Base-by-base conservation (phyloP, 768 basidiomycete genomes). In the Serendipita sp. region DNA sequence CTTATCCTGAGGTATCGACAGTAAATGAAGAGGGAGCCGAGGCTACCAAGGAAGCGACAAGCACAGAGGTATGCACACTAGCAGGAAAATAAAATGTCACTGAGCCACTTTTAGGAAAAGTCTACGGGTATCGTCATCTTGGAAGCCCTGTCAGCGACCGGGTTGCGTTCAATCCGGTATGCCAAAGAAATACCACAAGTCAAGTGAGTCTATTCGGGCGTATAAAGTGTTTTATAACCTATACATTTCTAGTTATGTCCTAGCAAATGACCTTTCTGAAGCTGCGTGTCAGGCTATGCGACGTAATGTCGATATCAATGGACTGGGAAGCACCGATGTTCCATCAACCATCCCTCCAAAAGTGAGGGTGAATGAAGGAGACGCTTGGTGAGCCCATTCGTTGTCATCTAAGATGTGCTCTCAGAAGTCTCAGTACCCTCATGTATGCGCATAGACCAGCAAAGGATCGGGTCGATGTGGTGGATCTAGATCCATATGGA, bases 401-500 rank as follows among this genome's bases (percentile, higher is more conserved):
- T 55, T 37, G 37, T 37, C 36, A 50, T 66, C 48, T 65, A 29
- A 58, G 45, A 40, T 3, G 13, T n/a, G 43, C 63, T 15, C 36
- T 46, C 8, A 2, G 58, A 15, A 58, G 27, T 3, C 18, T 0
- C 64, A 96, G 94, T 70, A 79, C 87, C 2, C 76, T 93, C 62
- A 92, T 99, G 90, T 98, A 96, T 71, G 80, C 80, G 53, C 92
- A 93, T 70, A 85, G 93, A 44, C 77, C 83, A 33, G 84, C 85
- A 62, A 80, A 77, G 52, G 74, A 78, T 10, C 83, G 86, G 2
- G 93, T 97, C 18, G 94, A 98, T 67, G 90, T 90, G 33, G 85
- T 99, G n/a, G 96, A 99, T 72, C 80, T 99, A 31, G 96, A 99
- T 72, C 96, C 96, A 0, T 99, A 98, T 70, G 96, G 96, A 0